Evolutionary conservation across 768 basidiomycete species (phyloP), one percentile per base, ranked within the genome.

Genomic region (Russula abietina): DNA sequence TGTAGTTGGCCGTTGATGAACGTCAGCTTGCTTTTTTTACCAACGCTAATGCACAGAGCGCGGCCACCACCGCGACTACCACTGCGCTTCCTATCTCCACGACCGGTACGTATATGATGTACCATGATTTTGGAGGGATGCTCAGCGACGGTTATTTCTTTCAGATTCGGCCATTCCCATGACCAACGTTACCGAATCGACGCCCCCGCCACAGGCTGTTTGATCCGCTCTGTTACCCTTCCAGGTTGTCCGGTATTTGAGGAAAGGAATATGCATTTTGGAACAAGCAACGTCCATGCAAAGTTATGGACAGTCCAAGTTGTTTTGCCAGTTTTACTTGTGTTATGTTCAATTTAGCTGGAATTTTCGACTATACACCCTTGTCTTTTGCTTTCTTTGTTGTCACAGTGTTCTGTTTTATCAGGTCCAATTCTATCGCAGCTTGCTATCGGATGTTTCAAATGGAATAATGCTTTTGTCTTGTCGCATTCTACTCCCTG

Each of bases 1-100:
- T n/a, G n/a, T 14, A 64, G 62, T 22, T 54, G 33, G 53, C 30
- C 2, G 11, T 55, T 3, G 57, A 64, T 2, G 52, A 43, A 12
- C 36, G 12, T 14, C 36, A 36, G 36, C 36, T 64, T 17, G 16
- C 28, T 4, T 24, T 26, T 8, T 9, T 4, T 3, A 17, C 41
- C 14, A 17, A 32, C 12, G 5, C 45, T 11, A 46, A 22, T 6
- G 45, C 45, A 10, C 11, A 46, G 45, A 46, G 10, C 22, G 45
- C 45, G 4, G 22, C 45, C 10, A 32, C 19, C 3, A 22, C 51
- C 22, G 45, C 45, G 4, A 46, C 45, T n/a, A 32, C 19, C 3
- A 22, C 51, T 17, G 36, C 22, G 0, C 12, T n/a, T 6, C 26
- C 52, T 8, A 17, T 2, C 2, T 30, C 53, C 39, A 46, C 36